These are phyloP conservation scores for Trichosporon faecale DNA, from an alignment of 1,284 basidiomycete species.

Conservation along the genomic window DNA sequence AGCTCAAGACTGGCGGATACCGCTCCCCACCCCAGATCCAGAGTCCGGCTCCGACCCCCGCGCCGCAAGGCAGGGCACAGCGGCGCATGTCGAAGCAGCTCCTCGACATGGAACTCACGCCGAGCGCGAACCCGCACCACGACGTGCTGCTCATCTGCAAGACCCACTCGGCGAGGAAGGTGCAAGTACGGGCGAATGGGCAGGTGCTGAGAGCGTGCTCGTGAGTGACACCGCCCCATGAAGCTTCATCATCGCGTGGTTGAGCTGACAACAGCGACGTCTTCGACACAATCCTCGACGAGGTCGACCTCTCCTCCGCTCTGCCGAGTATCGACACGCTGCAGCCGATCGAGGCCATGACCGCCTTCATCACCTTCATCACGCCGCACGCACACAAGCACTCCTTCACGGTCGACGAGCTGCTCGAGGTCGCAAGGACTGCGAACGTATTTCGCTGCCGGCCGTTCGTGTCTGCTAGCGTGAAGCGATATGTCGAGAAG, in stretches of 20 bases:
- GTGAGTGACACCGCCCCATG: background rate
- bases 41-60: background rate
- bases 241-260: background rate
- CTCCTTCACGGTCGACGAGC: background rate
- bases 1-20: background rate
- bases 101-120: background rate
- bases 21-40: background rate
- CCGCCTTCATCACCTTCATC: conserved; percentile 5
- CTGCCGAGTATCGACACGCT: conserved; percentile 2
- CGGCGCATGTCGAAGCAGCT: background rate
- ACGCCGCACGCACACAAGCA: conserved; percentile 6
- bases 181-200: background rate
- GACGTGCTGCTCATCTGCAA: conserved; percentile 1
- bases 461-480: background rate
- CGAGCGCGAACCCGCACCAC: background rate
- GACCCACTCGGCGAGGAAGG: background rate
- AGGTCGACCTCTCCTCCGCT: background rate
- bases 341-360: background rate
- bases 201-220: background rate
- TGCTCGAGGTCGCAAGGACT: background rate
- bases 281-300: conserved; percentile 1
- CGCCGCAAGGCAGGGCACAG: background rate
- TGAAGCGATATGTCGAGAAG: conserved; percentile 3
- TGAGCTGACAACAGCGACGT: conserved; percentile 1
- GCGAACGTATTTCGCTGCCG: background rate